Conservation (phyloP, 164 flowering plant genomes). For the Akebia trifoliata region DNA sequence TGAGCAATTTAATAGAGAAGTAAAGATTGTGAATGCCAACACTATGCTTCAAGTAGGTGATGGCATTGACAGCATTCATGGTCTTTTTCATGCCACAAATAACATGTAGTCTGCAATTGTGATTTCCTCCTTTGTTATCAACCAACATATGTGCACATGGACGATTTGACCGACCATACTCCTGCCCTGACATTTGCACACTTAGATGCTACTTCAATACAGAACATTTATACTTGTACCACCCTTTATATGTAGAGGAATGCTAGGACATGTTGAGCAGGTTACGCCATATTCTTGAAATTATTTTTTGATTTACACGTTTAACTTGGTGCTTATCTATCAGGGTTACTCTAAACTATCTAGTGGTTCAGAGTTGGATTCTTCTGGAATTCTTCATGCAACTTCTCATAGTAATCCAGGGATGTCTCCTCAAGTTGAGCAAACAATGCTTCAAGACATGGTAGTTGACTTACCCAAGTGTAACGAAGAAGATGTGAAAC, state of each 20-base stretch:
- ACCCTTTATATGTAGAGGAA: neutral
- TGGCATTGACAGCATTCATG: conserved; percentile 6
- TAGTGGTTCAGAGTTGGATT: conserved; percentile 13
- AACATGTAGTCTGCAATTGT: too few relatives aligned
- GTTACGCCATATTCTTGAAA: neutral
- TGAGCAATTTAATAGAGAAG: conserved; percentile 11
- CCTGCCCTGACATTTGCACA: too few relatives aligned
- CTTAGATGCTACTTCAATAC: too few relatives aligned
- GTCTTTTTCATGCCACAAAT: too few relatives aligned
- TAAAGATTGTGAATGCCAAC: conserved; percentile 16
- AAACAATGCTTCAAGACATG: conserved; percentile 12
- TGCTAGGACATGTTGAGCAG: neutral
- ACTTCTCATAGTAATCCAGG: conserved; percentile 17
- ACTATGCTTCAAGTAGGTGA: conserved; percentile 4
- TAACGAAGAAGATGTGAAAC: conserved; percentile 18
- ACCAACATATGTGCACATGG: too few relatives aligned
- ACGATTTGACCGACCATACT: too few relatives aligned
- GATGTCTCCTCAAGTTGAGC: conserved; percentile 23
- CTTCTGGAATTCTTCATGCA: conserved; percentile 18
- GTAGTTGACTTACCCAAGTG: conserved; percentile 17
- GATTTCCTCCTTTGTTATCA: too few relatives aligned
- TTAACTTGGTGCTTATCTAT: conserved; percentile 2
- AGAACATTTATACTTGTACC: neutral
- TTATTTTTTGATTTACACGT: neutral
- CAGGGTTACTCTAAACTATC: conserved; percentile 37